These are phyloP conservation scores for Salmacisia buchloeana DNA, from an alignment of 1,284 basidiomycete species.

Conservation along the genomic window DNA sequence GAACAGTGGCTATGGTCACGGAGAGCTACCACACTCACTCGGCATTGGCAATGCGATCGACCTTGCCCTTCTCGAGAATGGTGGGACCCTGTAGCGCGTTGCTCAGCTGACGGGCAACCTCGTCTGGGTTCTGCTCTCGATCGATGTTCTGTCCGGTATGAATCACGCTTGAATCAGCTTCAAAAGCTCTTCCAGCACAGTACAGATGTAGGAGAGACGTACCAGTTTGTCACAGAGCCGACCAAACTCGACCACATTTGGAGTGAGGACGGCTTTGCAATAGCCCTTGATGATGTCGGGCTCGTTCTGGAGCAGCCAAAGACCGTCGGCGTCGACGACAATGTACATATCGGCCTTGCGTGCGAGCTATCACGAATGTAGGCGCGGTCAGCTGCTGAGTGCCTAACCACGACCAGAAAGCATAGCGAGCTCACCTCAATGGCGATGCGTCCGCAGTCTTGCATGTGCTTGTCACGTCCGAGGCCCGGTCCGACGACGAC, in stretches of 20 bases:
- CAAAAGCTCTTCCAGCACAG: no score
- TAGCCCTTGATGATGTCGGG: conserved; percentile 72
- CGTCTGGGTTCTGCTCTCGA: conserved; percentile 50
- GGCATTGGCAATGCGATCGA: conserved; percentile 43
- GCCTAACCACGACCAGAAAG: neutral
- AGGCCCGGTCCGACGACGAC: conserved; percentile 83
- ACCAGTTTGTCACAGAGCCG: conserved; percentile 71
- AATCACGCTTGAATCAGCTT: conserved; percentile 9
- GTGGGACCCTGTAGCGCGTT: conserved; percentile 75
- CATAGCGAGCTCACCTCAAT: conserved; percentile 39
- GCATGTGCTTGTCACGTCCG: conserved; percentile 77
- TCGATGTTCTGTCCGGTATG: conserved; percentile 54
- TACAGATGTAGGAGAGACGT: conserved; percentile 35
- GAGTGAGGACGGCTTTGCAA: conserved; percentile 74
- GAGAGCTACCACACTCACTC: conserved; percentile 6
- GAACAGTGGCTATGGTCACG: neutral
- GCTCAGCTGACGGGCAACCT: conserved; percentile 57
- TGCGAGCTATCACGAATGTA: conserved; percentile 50
- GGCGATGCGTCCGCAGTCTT: conserved; percentile 59
- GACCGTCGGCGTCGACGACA: conserved; percentile 86
- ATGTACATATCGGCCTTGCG: conserved; percentile 69
- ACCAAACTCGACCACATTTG: conserved; percentile 90
- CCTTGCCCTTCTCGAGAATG: conserved; percentile 79
- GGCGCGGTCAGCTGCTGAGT: neutral
- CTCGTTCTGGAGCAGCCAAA: conserved; percentile 73